These are phyloP conservation scores for Beta corolliflora DNA, from an alignment of 179 eudicot species.

Conservation along the genomic window DNA sequence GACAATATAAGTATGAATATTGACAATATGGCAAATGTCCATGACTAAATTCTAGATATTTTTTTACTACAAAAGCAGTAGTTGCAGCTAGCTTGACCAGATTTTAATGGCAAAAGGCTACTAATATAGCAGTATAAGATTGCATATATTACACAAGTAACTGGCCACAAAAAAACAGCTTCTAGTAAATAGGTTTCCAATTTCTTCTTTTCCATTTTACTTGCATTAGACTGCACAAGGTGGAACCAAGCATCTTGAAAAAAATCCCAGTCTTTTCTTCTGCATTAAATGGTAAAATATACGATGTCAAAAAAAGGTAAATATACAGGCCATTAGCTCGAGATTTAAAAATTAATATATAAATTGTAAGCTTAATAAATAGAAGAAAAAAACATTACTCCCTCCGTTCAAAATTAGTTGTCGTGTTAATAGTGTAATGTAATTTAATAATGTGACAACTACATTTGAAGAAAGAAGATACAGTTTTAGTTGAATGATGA, in stretches of 20 bases:
- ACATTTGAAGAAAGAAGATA: too few relatives aligned
- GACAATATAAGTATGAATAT: constrained; percentile 7
- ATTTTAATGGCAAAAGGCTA: not conserved
- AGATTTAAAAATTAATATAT: not conserved
- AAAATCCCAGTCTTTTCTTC: constrained; percentile 62
- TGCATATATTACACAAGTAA: not conserved
- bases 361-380: too few relatives aligned
- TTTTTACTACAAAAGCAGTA: constrained; percentile 7
- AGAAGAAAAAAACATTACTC: too few relatives aligned
- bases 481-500: not conserved
- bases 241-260: constrained; percentile 64
- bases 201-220: not conserved
- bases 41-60: not conserved
- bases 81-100: not conserved
- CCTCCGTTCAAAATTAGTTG: not conserved
- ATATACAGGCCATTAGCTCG: not conserved
- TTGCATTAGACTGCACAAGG: constrained; percentile 46
- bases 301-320: too few relatives aligned
- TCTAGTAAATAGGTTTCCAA: not conserved
- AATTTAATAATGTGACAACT: not conserved
- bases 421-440: not conserved
- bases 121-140: constrained; percentile 3
- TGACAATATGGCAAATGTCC: constrained; percentile 5
- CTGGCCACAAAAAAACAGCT: not conserved
- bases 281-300: constrained; percentile 24